These are phyloP conservation scores for Catunica adiposa DNA, from an alignment of 2,329 filamentous ascomycete species.

Conservation along the genomic window DNA sequence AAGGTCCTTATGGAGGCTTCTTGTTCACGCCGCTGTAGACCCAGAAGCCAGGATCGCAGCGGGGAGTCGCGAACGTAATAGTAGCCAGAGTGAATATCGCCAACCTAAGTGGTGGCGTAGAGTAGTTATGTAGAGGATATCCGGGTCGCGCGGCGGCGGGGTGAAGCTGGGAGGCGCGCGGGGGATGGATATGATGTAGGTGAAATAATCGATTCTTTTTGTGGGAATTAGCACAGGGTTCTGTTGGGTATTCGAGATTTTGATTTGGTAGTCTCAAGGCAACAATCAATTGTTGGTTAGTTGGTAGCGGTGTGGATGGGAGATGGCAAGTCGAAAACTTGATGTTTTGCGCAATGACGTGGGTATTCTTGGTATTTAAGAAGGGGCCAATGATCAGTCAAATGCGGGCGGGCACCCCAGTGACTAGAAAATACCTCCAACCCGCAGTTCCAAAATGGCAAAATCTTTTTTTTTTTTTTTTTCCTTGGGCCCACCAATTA, in stretches of 20 bases:
- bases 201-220: background rate
- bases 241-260: no score
- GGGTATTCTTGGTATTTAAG: no score
- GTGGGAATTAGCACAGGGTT: no score
- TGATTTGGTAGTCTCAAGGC: no score
- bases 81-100: constrained; percentile 15
- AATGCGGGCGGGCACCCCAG: no score
- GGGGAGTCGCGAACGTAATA: constrained; percentile 34
- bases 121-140: background rate
- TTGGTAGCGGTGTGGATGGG: background rate
- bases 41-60: constrained; percentile 82
- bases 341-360: no score
- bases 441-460: no score
- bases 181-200: background rate
- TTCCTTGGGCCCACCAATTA: no score
- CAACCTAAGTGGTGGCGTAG: constrained; percentile 7
- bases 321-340: background rate
- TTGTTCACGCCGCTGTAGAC: constrained; percentile 94
- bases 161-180: background rate
- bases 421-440: no score
- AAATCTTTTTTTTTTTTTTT: no score
- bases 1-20: constrained; percentile 71
- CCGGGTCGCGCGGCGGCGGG: constrained; percentile 5
- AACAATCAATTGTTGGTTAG: background rate
- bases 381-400: no score